Evolutionary conservation across 2,329 filamentous ascomycete genomes (phyloP).

Genomic region (Talaromyces amestolkiae): DNA sequence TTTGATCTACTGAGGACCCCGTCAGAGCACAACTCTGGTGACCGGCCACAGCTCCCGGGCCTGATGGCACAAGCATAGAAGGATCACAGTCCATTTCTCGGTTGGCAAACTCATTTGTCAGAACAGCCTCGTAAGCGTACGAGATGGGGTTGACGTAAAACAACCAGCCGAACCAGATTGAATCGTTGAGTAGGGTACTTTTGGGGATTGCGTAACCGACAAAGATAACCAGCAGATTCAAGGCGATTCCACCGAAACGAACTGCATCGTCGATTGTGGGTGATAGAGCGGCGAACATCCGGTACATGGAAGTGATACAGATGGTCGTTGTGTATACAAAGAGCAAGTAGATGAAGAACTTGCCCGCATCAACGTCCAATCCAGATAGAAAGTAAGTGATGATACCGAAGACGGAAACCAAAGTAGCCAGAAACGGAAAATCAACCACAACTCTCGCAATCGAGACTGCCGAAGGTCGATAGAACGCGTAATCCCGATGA

Average conservation of each 20-base stretch:
- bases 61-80: slow-evolving; percentile 56
- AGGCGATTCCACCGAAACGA: slow-evolving; percentile 59
- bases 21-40: slow-evolving; percentile 63
- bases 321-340: slow-evolving; percentile 64
- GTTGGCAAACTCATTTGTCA: slow-evolving; percentile 64
- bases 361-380: slow-evolving; percentile 57
- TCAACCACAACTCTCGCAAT: slow-evolving; percentile 63
- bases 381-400: slow-evolving; percentile 66
- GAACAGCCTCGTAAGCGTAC: slow-evolving; percentile 66
- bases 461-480: slow-evolving; percentile 64
- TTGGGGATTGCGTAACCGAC: slow-evolving; percentile 69
- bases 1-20: slow-evolving; percentile 55
- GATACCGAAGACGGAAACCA: slow-evolving; percentile 60
- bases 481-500: slow-evolving; percentile 67
- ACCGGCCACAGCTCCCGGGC: slow-evolving; percentile 53
- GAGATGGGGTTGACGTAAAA: slow-evolving; percentile 52
- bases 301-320: slow-evolving; percentile 62
- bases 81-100: slow-evolving; percentile 58
- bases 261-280: slow-evolving; percentile 66
- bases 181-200: slow-evolving; percentile 55
- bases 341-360: slow-evolving; percentile 66
- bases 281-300: slow-evolving; percentile 64
- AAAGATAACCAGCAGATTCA: slow-evolving; percentile 63
- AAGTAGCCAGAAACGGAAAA: slow-evolving; percentile 58
- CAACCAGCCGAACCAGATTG: slow-evolving; percentile 66